Evolutionary conservation across 495 filamentous ascomycete species (phyloP).

Genomic region (Staphylotrichum longicolle): DNA sequence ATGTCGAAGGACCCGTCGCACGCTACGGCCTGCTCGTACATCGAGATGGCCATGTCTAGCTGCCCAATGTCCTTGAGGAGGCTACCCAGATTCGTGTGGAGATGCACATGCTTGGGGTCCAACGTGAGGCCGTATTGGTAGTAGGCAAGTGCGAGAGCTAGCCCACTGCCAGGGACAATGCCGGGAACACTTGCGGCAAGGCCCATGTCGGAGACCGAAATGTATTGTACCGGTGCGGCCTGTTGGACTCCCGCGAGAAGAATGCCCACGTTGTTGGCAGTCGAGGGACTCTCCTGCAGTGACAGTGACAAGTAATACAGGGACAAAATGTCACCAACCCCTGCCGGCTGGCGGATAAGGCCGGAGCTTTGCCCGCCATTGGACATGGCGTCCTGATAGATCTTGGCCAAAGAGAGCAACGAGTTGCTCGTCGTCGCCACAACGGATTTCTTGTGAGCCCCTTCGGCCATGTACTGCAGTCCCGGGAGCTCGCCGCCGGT

Average conservation of each 20-base stretch:
- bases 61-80: slow-evolving; percentile 96
- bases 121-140: slow-evolving; percentile 91
- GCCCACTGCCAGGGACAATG: slow-evolving; percentile 78
- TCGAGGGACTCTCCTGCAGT: slow-evolving; percentile 92
- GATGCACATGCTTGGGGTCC: slow-evolving; percentile 89
- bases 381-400: slow-evolving; percentile 98
- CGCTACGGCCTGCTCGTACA: slow-evolving; percentile 93
- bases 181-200: slow-evolving; percentile 65
- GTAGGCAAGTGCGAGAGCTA: slow-evolving; percentile 85
- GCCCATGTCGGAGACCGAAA: slow-evolving; percentile 25
- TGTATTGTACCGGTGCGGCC: slow-evolving; percentile 48
- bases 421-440: slow-evolving; percentile 95
- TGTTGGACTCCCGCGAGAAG: slow-evolving; percentile 92
- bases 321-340: slow-evolving; percentile 89
- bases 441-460: slow-evolving; percentile 72
- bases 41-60: slow-evolving; percentile 83
- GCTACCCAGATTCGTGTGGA: slow-evolving; percentile 96
- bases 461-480: slow-evolving; percentile 69
- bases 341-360: slow-evolving; percentile 59
- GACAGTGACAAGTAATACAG: slow-evolving; percentile 96
- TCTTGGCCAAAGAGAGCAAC: slow-evolving; percentile 90
- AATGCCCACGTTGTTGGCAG: slow-evolving; percentile 98
- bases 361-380: slow-evolving; percentile 61
- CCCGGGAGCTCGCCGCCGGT: slow-evolving; percentile 78
- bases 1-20: slow-evolving; percentile 96